Conservation (phyloP, 2,329 filamentous ascomycete genomes). For the Xylariaceae sp. region DNA sequence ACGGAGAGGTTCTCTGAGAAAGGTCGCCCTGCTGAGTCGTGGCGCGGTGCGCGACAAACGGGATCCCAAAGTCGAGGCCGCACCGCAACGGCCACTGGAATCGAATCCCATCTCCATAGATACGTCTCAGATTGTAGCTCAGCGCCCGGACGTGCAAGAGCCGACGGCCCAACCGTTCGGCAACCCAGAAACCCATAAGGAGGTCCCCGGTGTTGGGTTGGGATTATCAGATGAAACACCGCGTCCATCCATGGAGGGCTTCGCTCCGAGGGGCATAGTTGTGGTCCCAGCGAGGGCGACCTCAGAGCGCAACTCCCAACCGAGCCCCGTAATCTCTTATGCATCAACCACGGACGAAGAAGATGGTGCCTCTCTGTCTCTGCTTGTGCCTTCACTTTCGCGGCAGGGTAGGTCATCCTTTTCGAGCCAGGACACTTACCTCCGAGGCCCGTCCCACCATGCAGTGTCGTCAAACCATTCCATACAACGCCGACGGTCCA, state of each 20-base stretch:
- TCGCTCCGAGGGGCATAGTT: slow-evolving; percentile 33
- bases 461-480: slow-evolving; percentile 22
- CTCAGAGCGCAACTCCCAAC: slow-evolving; percentile 22
- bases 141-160: slow-evolving; percentile 20
- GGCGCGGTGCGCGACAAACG: slow-evolving; percentile 57
- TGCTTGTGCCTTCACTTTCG: slow-evolving; percentile 38
- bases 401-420: slow-evolving; percentile 37
- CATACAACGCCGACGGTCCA: slow-evolving; percentile 42
- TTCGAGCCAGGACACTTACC: slow-evolving; percentile 61
- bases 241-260: slow-evolving; percentile 42
- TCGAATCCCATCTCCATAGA: slow-evolving; percentile 29
- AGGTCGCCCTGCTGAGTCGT: slow-evolving; percentile 76
- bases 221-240: slow-evolving; percentile 43
- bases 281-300: slow-evolving; percentile 14
- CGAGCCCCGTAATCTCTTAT: slow-evolving; percentile 54
- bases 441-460: slow-evolving; percentile 31
- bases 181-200: slow-evolving; percentile 9
- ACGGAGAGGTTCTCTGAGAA: slow-evolving; percentile 78
- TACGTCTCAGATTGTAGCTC: slow-evolving; percentile 8
- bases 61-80: slow-evolving; percentile 42
- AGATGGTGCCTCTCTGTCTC: slow-evolving; percentile 60
- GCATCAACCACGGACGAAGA: slow-evolving; percentile 81
- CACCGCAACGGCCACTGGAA: slow-evolving; percentile 42
- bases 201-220: slow-evolving; percentile 35
- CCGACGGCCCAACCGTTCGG: slow-evolving; percentile 11